These are phyloP conservation scores for Lantana camara DNA, from an alignment of 257 asterid genomes.

Conservation along the genomic window DNA sequence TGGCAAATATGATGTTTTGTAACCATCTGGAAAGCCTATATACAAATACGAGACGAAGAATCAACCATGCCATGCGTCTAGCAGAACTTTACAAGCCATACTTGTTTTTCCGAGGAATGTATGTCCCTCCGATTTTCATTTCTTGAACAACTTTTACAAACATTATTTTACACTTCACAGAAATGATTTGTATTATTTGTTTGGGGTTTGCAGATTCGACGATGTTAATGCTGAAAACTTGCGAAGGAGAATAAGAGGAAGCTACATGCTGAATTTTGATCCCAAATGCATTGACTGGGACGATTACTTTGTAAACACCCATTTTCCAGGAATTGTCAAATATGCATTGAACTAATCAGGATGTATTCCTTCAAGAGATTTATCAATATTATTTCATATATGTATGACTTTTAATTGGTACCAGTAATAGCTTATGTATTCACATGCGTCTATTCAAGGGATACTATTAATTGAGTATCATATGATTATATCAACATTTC, in stretches of 20 bases:
- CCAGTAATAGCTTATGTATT: no score
- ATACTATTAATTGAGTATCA: no score
- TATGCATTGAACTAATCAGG: conserved; percentile 39
- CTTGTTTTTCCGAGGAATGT: conserved; percentile 56
- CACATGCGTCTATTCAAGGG: no score
- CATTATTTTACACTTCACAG: no score
- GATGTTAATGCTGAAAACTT: conserved; percentile 44
- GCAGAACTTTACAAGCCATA: conserved; percentile 55
- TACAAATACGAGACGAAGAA: conserved; percentile 32
- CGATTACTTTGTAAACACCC: conserved; percentile 44
- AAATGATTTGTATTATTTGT: neutral
- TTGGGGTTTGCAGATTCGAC: conserved; percentile 48
- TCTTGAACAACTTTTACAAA: neutral
- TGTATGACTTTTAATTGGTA: no score
- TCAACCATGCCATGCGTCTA: conserved; percentile 37
- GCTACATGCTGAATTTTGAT: conserved; percentile 41
- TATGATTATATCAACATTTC: no score
- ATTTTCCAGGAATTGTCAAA: conserved; percentile 43
- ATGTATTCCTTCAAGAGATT: no score
- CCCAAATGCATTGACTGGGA: conserved; percentile 52
- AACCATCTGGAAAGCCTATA: conserved; percentile 34
- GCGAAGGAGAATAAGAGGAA: conserved; percentile 28
- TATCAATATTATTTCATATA: no score
- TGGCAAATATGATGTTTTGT: conserved; percentile 42
- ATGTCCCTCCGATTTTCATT: conserved; percentile 18